phyloP scores from a whole-genome alignment of 768 basidiomycete species.

The Termitomyces sp. region DNA sequence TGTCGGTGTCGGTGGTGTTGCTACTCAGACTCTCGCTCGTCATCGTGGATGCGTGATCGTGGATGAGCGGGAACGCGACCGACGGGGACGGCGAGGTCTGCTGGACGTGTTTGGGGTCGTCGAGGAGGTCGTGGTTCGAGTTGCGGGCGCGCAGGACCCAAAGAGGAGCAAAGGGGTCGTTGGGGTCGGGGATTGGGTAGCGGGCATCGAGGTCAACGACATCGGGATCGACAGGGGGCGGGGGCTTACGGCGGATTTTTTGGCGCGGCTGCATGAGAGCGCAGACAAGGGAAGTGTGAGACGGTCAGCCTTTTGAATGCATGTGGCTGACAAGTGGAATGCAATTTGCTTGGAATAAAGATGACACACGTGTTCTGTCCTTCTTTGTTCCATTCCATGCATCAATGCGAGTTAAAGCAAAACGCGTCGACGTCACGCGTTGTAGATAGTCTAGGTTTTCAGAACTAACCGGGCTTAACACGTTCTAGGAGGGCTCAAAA shows the following conservation, averaged over 20 bases:
- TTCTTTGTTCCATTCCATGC: too few species aligned
- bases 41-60: background rate
- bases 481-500: too few species aligned
- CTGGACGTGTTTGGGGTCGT: background rate
- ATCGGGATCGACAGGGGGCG: conserved; percentile 36
- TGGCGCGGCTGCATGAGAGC: background rate
- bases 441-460: too few species aligned
- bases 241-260: conserved; percentile 54
- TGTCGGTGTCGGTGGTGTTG: background rate
- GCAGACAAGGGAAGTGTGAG: too few species aligned
- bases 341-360: too few species aligned
- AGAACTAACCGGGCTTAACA: too few species aligned
- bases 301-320: background rate
- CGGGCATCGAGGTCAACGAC: conserved; percentile 21
- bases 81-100: background rate
- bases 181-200: conserved; percentile 67
- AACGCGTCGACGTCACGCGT: too few species aligned
- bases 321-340: background rate
- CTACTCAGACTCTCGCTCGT: background rate
- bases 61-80: background rate
- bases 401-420: too few species aligned
- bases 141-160: conserved; percentile 59
- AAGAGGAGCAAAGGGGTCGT: conserved; percentile 69
- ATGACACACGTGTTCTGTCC: too few species aligned
- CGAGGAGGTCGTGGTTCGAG: conserved; percentile 36